Evolutionary conservation across 2,329 filamentous ascomycete genomes (phyloP), one percentile per base, ranked within the genome.

Genomic region (Leptographium lundbergii): DNA sequence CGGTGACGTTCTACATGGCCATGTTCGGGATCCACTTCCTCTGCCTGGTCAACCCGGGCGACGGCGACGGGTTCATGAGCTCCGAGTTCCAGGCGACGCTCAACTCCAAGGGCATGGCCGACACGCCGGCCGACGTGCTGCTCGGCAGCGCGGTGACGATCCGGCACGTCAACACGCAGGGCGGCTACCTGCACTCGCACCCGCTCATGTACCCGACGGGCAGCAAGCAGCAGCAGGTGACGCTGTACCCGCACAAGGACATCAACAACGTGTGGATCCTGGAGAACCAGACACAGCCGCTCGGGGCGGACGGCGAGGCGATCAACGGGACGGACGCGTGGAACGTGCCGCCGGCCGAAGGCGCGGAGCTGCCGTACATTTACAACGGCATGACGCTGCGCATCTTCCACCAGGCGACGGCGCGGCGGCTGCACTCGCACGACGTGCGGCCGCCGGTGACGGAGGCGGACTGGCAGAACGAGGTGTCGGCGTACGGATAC

Each of bases 51-150:
- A 99, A 99, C 74, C 94, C 94, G 32, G 94, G 94, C 61, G 94
- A 99, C 57, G 94, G 94, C 58, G 94, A 99, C 72, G 94, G 94
- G 59, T 99, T 99, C 78, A 99, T 99, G 94, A 96, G 91, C 69
- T 96, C 92, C 59, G 94, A 99, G 70, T 99, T 99, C 78, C 94
- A 99, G 75, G 88, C 94, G 36, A 97, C 94, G 2, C 79, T 99
- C 65, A 99, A 97, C 76, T 91, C 85, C 68, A 99, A 97, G 78
- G 86, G 83, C 57, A 99, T 99, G 94, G 86, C 90, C 70, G 91
- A 95, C 72, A 91, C 95, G 6, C 87, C 94, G 2, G 94, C 89
- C 34, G 91, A 99, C 73, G 87, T 99, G 60, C 86, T 88, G 32
- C 87, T 94, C 67, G 94, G 94, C 61, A 95, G 91, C 70, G 84